Evolutionary conservation across 2,329 filamentous ascomycete genomes (phyloP), one percentile per base, ranked within the genome.

Genomic region (Penicillium sp.): DNA sequence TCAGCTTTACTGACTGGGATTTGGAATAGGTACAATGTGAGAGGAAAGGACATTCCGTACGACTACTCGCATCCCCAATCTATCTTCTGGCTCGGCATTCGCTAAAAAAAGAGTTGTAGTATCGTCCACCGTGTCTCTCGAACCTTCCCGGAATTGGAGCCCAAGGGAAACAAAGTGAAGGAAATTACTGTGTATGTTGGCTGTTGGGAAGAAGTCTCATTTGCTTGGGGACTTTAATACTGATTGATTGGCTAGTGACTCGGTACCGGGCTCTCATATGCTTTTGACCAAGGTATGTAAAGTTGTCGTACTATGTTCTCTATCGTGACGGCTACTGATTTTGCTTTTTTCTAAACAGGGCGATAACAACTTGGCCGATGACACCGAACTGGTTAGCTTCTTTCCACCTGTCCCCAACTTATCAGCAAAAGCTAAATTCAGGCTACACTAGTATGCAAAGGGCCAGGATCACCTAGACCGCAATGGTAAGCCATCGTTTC

Each of bases 91-190:
- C 14, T 23, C 10, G 9, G 19, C 7, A 16, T 33, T 14, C 5
- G 16, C 50, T 45, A 35, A 53, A 35, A 7, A n/a, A 11, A 5
- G 8, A 16, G 19, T 19, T 44, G 19, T 10, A 44, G 39, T 14
- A 99, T 99, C 76, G 95, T 99, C 65, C 95, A 99, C 79, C 83
- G 95, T 50, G 85, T 98, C 10, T 89, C 98, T 54, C 85, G 93
- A 77, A 81, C 82, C 63, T 88, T 85, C 74, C 72, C 73, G 2
- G 84, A 85, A 58, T 64, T 75, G 10, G 71, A 74, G 53, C 67
- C 59, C 14, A 73, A 69, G 59, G 49, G 65, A 31, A 77, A 74
- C 65, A 73, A 73, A 44, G 70, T 68, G 13, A 73, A 72, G 60
- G 66, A 70, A 57, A 60, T 72, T 50, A 60, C 69, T 23, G 68